A percentile compares a stretch with the other conserved stretches of the same genome.
Conservation (phyloP, 2,329 filamentous ascomycete genomes). For the Aspergillus terreus region DNA sequence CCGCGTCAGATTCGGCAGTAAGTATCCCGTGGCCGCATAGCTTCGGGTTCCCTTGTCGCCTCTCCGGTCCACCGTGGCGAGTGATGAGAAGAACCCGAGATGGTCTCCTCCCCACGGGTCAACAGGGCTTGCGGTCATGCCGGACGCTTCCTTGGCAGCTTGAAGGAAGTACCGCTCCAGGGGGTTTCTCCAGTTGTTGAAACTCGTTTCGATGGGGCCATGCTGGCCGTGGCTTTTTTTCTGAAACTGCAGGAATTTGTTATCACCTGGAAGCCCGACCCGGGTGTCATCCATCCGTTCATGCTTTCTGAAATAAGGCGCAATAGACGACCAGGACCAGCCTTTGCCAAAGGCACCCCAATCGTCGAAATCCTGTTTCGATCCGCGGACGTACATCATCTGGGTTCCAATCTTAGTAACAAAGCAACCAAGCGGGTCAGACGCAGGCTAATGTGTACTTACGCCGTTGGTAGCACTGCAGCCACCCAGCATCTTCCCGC, state of each 20-base stretch:
- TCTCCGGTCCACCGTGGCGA: conserved; percentile 29
- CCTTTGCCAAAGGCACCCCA: conserved; percentile 7
- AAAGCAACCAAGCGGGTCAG: too few relatives aligned
- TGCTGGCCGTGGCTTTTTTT: neutral
- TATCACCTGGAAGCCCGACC: neutral
- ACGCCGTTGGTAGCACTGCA: conserved; percentile 13
- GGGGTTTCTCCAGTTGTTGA: conserved; percentile 9
- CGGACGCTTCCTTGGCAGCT: conserved; percentile 2
- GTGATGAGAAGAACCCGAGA: conserved; percentile 34
- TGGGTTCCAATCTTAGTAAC: conserved; percentile 5
- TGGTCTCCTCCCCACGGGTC: conserved; percentile 32
- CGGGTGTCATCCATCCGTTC: conserved; percentile 2
- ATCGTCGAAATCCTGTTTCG: conserved; percentile 22
- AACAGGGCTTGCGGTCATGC: neutral
- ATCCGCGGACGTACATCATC: conserved; percentile 37
- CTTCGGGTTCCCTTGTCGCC: conserved; percentile 25
- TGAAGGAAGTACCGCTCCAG: conserved; percentile 5
- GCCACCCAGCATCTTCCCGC: conserved; percentile 15
- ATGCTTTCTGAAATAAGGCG: conserved; percentile 4
- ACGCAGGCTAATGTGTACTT: conserved; percentile 17
- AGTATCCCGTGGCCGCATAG: conserved; percentile 39
- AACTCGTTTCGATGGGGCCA: conserved; percentile 4
- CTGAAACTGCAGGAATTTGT: neutral
- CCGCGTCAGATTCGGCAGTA: conserved; percentile 28
- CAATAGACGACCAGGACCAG: conserved; percentile 4